Evolutionary conservation across 345 rosid genomes (phyloP), one percentile per base, ranked within the genome.

Genomic region (Luvunga scandens): DNA sequence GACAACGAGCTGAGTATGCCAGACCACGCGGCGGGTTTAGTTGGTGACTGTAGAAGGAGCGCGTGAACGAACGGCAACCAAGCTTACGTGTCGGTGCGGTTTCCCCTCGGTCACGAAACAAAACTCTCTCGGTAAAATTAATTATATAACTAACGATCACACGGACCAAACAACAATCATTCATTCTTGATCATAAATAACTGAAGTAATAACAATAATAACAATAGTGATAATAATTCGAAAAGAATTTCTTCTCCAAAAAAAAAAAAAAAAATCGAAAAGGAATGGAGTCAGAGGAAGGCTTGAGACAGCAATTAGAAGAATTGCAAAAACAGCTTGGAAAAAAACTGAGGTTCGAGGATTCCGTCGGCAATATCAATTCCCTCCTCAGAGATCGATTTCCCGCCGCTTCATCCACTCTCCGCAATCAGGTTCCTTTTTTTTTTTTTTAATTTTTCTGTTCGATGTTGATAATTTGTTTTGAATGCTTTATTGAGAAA

Each of bases 301-400:
- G 76, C 75, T 82, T 92, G 90, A 84, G 84, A 81, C 86, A 84
- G 65, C 85, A 86, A 78, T 80, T 93, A 28, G 93, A 91, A 72
- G 98, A 93, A 80, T 85, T 91, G 79, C 92, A 89, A 85, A 93
- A 85, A 81, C 97, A 88, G 87, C 88, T 95, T 0, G 91, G 84
- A 53, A 93, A 92, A 87, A 95, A 93, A 81, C 91, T 83, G 77
- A 89, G 80, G 81, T 93, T 95, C 83, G 98, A 95, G 78, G 89
- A 89, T 8, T 86, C 99, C 7, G 91, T 95, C 64, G 84, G 87
- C 59, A 90, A 92, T 28, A 81, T 93, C 80, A 86, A 83, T 77
- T 83, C 87, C 61, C 90, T 92, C 13, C 86, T 91, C 62, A 87
- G 66, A 36, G 78, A 81, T 56, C 86, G 72, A 61, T 93, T 87